A percentile compares a stretch with the other conserved stretches of the same genome.
These are phyloP conservation scores for Clavispora phyllophila DNA, from an alignment of 805 yeast species.

Conservation along the genomic window DNA sequence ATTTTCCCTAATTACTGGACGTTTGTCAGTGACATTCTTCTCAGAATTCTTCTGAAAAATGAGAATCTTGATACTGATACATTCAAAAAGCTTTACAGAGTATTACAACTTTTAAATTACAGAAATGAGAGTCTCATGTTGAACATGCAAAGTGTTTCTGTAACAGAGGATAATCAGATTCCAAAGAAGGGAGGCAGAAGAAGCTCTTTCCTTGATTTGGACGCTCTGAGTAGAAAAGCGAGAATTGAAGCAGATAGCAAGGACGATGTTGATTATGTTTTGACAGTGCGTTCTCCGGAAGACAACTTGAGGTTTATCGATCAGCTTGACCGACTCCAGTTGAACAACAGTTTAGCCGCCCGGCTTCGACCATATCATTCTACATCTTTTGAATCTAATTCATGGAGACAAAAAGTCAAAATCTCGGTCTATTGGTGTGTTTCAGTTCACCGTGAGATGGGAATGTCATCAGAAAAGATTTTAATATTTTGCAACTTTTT, in stretches of 20 bases:
- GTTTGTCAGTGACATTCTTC: conserved; percentile 44
- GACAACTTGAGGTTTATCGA: conserved; percentile 32
- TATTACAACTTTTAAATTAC: conserved; percentile 55
- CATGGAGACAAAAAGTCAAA: conserved; percentile 34
- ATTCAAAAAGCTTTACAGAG: conserved; percentile 32
- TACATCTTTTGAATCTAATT: conserved; percentile 6
- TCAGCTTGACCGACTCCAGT: conserved; percentile 30
- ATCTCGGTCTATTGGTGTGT: conserved; percentile 37
- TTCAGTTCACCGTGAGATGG: conserved; percentile 30
- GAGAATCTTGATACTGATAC: conserved; percentile 12
- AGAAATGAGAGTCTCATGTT: conserved; percentile 69
- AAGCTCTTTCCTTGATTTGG: background rate
- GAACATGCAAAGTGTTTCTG: conserved; percentile 27
- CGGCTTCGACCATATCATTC: conserved; percentile 20
- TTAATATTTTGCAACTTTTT: conserved; percentile 41
- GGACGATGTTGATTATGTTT: conserved; percentile 11
- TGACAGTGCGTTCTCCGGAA: conserved; percentile 19
- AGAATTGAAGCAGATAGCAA: background rate
- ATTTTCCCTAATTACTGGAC: conserved; percentile 64
- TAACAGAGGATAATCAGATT: background rate
- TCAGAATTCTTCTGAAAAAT: conserved; percentile 28
- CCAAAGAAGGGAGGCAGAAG: background rate
- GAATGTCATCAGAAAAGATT: conserved; percentile 26
- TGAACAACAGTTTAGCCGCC: conserved; percentile 25
- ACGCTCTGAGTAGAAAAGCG: background rate